These are phyloP conservation scores for Scutellaria minor DNA, from an alignment of 257 asterid genomes.

Conservation along the genomic window DNA sequence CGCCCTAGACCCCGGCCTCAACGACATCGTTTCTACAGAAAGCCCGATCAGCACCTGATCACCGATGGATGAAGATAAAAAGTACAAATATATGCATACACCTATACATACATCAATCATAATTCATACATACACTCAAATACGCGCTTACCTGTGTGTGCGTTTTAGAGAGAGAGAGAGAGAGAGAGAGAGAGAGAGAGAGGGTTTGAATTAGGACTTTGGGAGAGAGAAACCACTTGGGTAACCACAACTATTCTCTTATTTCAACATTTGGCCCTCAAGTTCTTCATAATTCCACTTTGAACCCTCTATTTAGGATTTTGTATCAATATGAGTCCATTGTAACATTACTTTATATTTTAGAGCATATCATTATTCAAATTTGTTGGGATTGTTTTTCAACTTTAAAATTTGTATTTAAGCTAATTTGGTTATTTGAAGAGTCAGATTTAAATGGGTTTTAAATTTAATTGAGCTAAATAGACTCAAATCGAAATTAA, in stretches of 20 bases:
- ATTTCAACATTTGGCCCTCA: no score
- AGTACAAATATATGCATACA: neutral
- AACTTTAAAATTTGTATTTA: no score
- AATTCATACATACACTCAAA: neutral
- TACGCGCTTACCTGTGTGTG: conserved; percentile 32
- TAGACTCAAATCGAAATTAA: no score
- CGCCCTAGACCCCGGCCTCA: conserved; percentile 83
- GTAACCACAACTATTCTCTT: no score
- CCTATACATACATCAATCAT: neutral
- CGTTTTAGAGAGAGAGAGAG: neutral
- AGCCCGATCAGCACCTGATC: conserved; percentile 14
- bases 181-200: neutral
- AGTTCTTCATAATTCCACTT: no score
- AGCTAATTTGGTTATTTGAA: no score
- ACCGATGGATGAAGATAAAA: neutral
- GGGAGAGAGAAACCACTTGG: no score
- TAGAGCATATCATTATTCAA: neutral
- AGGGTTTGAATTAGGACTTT: conserved; percentile 29
- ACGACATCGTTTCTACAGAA: conserved; percentile 62
- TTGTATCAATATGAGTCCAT: no score
- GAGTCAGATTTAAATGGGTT: no score
- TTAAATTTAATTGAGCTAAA: neutral
- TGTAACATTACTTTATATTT: no score
- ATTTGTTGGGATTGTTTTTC: no score
- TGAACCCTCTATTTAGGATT: no score